These are phyloP conservation scores for Fusarium foetens DNA, from an alignment of 2,329 filamentous ascomycete species.

Conservation along the genomic window DNA sequence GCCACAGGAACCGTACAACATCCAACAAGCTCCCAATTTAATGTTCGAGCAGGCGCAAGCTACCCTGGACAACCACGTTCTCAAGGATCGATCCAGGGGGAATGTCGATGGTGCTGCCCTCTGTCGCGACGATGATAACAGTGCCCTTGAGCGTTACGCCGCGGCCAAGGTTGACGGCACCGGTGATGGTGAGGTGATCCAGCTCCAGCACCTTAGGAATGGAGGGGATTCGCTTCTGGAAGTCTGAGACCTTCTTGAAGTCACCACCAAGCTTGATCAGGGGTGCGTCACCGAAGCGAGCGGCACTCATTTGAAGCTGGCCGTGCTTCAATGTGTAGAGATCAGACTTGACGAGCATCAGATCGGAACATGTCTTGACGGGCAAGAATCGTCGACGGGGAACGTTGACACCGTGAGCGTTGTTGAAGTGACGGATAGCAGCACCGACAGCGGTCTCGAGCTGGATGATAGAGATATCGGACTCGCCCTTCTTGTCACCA, in stretches of 20 bases:
- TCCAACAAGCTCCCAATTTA: conserved; percentile 49
- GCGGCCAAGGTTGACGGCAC: conserved; percentile 94
- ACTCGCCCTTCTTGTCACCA: conserved; percentile 99
- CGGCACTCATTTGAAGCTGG: conserved; percentile 95
- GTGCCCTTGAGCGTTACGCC: conserved; percentile 97
- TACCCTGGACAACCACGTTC: conserved; percentile 99
- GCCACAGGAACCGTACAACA: conserved; percentile 4
- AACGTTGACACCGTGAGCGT: conserved; percentile 98
- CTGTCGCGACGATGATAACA: conserved; percentile 98
- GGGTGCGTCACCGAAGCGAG: conserved; percentile 94
- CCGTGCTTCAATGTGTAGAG: conserved; percentile 99
- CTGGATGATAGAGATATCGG: conserved; percentile 96
- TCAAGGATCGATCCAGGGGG: conserved; percentile 96
- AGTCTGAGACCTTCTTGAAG: conserved; percentile 99
- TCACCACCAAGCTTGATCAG: conserved; percentile 98
- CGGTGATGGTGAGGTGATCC: conserved; percentile 96
- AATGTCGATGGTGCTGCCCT: conserved; percentile 97
- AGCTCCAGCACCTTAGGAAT: conserved; percentile 93
- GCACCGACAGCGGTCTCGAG: conserved; percentile 98
- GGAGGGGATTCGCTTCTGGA: conserved; percentile 86
- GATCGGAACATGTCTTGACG: conserved; percentile 99
- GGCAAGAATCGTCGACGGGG: conserved; percentile 97
- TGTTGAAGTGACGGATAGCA: conserved; percentile 98
- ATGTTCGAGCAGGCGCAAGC: conserved; percentile 79
- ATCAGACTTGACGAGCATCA: conserved; percentile 99